Evolutionary conservation across 345 rosid genomes (phyloP).

Genomic region (Toxicodendron radicans): DNA sequence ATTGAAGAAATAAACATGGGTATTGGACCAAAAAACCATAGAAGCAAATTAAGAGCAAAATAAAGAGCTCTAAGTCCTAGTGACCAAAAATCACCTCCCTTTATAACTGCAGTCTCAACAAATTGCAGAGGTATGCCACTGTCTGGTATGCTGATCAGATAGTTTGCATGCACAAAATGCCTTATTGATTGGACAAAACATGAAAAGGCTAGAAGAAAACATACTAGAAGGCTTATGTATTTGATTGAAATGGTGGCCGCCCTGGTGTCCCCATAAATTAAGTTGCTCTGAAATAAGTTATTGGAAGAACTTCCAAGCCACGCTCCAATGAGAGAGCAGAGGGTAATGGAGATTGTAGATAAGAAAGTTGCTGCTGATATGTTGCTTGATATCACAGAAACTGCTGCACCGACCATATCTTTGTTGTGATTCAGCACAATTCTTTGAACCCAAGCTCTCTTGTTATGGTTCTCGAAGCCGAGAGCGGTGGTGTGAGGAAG

Average conservation of each 20-base stretch:
- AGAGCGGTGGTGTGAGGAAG: constrained; percentile 61
- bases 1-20: constrained; percentile 67
- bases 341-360: constrained; percentile 56
- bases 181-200: constrained; percentile 73
- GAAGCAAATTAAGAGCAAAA: constrained; percentile 58
- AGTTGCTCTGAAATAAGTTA: constrained; percentile 36
- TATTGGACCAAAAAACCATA: constrained; percentile 86
- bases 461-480: constrained; percentile 70
- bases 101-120: constrained; percentile 43
- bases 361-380: constrained; percentile 63
- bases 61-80: constrained; percentile 70
- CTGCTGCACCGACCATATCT: constrained; percentile 28
- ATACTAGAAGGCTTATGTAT: constrained; percentile 55
- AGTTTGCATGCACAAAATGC: constrained; percentile 62
- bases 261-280: constrained; percentile 63
- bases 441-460: constrained; percentile 74
- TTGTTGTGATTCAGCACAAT: constrained; percentile 53
- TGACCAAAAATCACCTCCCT: constrained; percentile 79
- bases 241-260: constrained; percentile 57
- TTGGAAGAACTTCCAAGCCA: constrained; percentile 63
- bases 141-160: constrained; percentile 56
- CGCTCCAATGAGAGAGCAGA: constrained; percentile 79
- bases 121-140: constrained; percentile 36
- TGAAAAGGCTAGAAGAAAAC: constrained; percentile 65
- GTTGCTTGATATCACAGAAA: constrained; percentile 53